Evolutionary conservation across 2,329 filamentous ascomycete genomes (phyloP), one percentile per base, ranked within the genome.

Genomic region (Colletotrichum caudatum): DNA sequence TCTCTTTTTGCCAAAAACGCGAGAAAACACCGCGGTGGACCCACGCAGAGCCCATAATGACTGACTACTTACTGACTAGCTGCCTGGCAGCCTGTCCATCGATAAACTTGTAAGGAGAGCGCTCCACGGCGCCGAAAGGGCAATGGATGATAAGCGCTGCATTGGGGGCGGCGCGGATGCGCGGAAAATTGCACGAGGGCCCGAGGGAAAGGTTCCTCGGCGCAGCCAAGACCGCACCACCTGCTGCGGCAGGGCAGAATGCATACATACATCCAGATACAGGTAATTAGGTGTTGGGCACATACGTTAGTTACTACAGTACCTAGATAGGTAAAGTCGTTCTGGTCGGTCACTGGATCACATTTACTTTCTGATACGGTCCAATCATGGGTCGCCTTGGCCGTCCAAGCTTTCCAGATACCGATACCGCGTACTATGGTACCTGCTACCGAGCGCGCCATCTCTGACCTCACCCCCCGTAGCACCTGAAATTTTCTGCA

Each of bases 401-500:
- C 3, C 5, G 53, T 56, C 69, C n/a, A 60, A 71, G 69, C 65
- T 69, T 71, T 59, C 6, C 11, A 50, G 18, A n/a, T 46, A 46
- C 41, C 41, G 8, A 20, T 44, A 20, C 18, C 41, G 12, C 37
- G 37, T 11, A 37, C 35, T 37, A 20, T 18, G 18, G 18, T 8
- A 46, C 20, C 6, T 39, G 23, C 50, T 16, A 26, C 41, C 63
- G 64, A 71, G 51, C 69, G 69, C 69, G 64, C 69, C 67, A 59
- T 63, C 69, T 71, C 59, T 71, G 69, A 71, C 69, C 69, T 71
- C 69, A 71, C 69, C 69, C 69, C 69, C 39, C 64, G 65, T 59
- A 64, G 59, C 65, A 71, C 65, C 65, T 71, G 65, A 71, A 71
- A 71, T 71, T 71, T 71, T 71, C 53, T 68, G 69, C 69, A 69